These are phyloP conservation scores for Hanseniaspora gamundiae DNA, from an alignment of 1,139 yeast genomes.

Conservation along the genomic window DNA sequence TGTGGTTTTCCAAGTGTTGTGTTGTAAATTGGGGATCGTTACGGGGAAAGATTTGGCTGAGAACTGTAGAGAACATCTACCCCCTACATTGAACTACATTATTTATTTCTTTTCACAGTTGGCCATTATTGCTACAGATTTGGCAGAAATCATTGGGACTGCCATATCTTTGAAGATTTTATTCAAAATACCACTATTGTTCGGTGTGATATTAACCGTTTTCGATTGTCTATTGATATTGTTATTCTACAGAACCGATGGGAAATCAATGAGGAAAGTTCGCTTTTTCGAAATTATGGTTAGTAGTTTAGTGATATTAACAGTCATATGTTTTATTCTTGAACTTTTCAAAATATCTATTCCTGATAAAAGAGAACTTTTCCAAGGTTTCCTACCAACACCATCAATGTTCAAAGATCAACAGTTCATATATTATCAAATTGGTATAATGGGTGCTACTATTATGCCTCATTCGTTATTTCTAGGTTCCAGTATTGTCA, in stretches of 20 bases:
- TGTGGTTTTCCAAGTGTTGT: constrained; percentile 68
- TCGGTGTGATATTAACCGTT: constrained; percentile 74
- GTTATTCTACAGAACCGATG: constrained; percentile 77
- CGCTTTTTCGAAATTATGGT: constrained; percentile 78
- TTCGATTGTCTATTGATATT: constrained; percentile 75
- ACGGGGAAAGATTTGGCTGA: constrained; percentile 86
- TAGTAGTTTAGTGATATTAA: constrained; percentile 61
- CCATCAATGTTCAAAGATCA: constrained; percentile 54
- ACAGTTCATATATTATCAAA: constrained; percentile 68
- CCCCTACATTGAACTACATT: constrained; percentile 40
- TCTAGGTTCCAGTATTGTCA: constrained; percentile 55
- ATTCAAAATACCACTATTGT: constrained; percentile 59
- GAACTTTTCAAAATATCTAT: constrained; percentile 62
- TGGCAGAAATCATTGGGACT: constrained; percentile 90
- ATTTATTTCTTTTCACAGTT: constrained; percentile 68
- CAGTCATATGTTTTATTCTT: constrained; percentile 73
- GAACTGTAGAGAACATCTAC: constrained; percentile 67
- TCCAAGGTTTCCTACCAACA: constrained; percentile 72
- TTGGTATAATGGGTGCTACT: constrained; percentile 92
- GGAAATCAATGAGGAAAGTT: constrained; percentile 54
- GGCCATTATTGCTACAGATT: constrained; percentile 84
- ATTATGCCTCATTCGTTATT: constrained; percentile 83
- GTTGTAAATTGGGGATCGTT: constrained; percentile 79
- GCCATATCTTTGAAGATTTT: constrained; percentile 81
- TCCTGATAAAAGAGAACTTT: constrained; percentile 41